These are phyloP conservation scores for Diphasiastrum complanatum DNA, from an alignment of 83 land plant species.

Conservation along the genomic window DNA sequence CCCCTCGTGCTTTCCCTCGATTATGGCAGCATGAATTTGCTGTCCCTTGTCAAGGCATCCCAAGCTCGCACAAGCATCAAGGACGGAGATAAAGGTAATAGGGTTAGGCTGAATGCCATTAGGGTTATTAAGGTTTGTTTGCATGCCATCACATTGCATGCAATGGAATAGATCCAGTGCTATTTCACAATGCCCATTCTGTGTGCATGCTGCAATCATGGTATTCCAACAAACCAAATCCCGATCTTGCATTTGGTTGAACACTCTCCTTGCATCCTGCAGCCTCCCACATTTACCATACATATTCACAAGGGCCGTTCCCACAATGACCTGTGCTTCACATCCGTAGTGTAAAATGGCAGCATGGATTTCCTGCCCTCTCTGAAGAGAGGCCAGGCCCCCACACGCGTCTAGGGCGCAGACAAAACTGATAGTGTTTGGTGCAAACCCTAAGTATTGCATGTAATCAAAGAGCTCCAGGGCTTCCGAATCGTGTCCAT, in stretches of 20 bases:
- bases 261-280: constrained; percentile 2
- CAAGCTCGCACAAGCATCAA: constrained; percentile 1
- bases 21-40: constrained; percentile 4
- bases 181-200: not conserved
- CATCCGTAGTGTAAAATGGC: no score
- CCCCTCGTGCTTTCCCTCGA: not conserved
- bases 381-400: not conserved
- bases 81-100: constrained; percentile 7
- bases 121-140: no score
- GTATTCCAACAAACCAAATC: constrained; percentile 10
- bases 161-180: not conserved
- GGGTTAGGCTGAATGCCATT: not conserved
- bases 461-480: not conserved
- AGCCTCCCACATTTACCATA: not conserved
- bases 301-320: not conserved
- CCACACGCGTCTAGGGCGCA: not conserved
- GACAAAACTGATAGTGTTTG: not conserved
- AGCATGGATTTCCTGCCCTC: not conserved
- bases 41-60: not conserved
- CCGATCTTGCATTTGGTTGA: not conserved
- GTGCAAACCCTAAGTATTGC: not conserved
- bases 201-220: not conserved
- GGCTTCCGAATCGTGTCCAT: not conserved
- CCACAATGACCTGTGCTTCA: not conserved
- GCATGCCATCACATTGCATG: not conserved